These are phyloP conservation scores for Lyophyllum decastes DNA, from an alignment of 768 basidiomycete species.

Conservation along the genomic window DNA sequence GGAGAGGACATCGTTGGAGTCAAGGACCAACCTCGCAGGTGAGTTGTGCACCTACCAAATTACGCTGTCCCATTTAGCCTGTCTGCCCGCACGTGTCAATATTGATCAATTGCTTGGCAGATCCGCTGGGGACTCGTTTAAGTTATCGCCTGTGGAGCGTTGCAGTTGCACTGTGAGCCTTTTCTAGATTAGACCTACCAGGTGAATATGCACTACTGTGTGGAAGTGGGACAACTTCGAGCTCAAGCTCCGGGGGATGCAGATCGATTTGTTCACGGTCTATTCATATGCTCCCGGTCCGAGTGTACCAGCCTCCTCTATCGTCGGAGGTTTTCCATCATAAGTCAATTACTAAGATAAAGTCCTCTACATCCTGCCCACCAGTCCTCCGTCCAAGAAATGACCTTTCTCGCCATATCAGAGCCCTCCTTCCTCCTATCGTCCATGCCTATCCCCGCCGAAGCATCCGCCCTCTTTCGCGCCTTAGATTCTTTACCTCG, in stretches of 20 bases:
- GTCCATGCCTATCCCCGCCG: constrained; percentile 36
- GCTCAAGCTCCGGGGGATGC: not conserved
- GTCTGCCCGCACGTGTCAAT: not conserved
- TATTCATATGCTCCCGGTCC: not conserved
- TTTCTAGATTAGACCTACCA: too few species aligned
- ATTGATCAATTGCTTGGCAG: not conserved
- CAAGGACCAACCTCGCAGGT: not conserved
- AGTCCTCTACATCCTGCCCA: constrained; percentile 12
- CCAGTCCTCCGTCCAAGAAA: constrained; percentile 51
- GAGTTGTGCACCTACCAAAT: constrained; percentile 6
- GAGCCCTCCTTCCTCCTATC: constrained; percentile 42
- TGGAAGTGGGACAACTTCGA: not conserved
- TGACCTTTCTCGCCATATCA: constrained; percentile 47
- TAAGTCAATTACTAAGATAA: constrained; percentile 2
- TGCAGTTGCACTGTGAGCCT: not conserved
- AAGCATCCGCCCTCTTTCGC: constrained; percentile 44
- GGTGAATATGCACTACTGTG: not conserved
- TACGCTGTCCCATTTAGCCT: constrained; percentile 5
- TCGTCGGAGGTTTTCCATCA: not conserved
- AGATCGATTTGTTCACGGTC: not conserved
- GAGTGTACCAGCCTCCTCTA: not conserved
- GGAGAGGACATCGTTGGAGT: constrained; percentile 46
- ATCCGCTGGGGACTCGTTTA: not conserved
- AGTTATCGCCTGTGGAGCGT: not conserved
- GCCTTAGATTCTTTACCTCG: constrained; percentile 50